Evolutionary conservation across 78 protist species (phyloP), one percentile per base, ranked within the genome.

Genomic region (Monocercomonoides exilis): DNA sequence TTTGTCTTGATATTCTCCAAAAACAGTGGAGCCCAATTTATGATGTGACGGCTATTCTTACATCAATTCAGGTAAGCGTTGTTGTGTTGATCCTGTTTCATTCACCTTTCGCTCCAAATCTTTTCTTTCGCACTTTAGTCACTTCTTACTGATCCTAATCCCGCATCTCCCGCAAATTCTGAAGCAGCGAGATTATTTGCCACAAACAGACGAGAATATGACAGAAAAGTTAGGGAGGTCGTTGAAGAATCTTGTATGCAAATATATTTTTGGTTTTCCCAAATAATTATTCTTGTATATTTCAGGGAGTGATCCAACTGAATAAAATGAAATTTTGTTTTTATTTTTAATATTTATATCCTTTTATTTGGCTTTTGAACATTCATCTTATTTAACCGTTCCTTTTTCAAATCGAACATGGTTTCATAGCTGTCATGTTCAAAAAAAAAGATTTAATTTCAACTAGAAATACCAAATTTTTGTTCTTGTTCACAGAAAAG

Each of bases 1-100:
- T 99, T 54, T 99, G 99, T 85, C 94, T 99, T 2, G 99, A 99
- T 84, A 99, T 99, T 87, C 94, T 99, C 81, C 98, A 96, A 86
- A 96, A 97, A 43, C 95, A 94, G 82, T 98, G 99, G 99, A 84
- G 94, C 41, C 99, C 99, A 33, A 97, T 97, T 54, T 98, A 96
- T 88, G 99, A 98, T 89, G 94, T 98, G 11, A 93, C 97, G 0
- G 98, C 99, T 33, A 98, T 99, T 77, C 96, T 99, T 79, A 97
- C 99, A 5, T 95, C 98, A 4, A 84, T 4, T 6, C 88, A 95
- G 94, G 29, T 97, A n/a, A n/a, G n/a, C n/a, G n/a, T n/a, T n/a
- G n/a, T 98, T 91, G 43, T 4, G 87, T 85, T 2, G 43, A 85
- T 3, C 46, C 36, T 85, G 43, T 43, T 88, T 88, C 43, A 82